Base-by-base conservation (phyloP, 352 stramenopile genomes). In the Globisporangium uncinulatum region DNA sequence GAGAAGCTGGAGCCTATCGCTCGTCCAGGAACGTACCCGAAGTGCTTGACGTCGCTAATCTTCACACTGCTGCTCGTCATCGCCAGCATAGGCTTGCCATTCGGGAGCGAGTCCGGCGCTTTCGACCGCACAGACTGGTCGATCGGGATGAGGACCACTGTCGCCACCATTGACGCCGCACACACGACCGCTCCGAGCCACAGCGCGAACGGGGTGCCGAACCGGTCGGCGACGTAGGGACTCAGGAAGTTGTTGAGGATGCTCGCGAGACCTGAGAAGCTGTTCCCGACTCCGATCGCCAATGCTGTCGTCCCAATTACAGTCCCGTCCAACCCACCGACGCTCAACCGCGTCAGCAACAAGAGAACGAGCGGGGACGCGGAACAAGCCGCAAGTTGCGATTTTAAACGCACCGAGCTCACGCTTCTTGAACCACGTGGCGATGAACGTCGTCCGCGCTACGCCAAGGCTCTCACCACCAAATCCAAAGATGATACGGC, bases 401-500 rank as follows among this genome's bases (percentile, higher is more conserved):
- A 5, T 4, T 8, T 6, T 6, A 4, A 3, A 45, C 64, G n/a
- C 61, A 79, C 74, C 73, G 1, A 95, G 57, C 46, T 96, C 86
- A 43, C 65, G 75, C 17, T 83, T 87, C 45, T 75, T 70, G 62
- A 97, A 97, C 88, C 88, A 97, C 32, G 77, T 70, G 0, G 79
- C 72, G 10, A 95, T 61, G 31, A 96, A 73, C 4, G 86, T 87
- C 31, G 67, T 86, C 29, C 81, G 70, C 4, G 79, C 83, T 5
- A 97, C 86, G 36, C 65, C 79, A 0, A 96, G 59, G 17, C 69
- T 91, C 59, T 97, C 88, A 8, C 82, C 87, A 8, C 87, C 88
- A 36, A 96, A 67, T 2, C 88, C 88, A 66, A 91, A 97, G 31
- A 97, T 54, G 42, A 89, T 66, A 14, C 88, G 64, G 9, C 88